Conservation (phyloP, 1,284 basidiomycete genomes). For the Microbotryomycetes sp. region DNA sequence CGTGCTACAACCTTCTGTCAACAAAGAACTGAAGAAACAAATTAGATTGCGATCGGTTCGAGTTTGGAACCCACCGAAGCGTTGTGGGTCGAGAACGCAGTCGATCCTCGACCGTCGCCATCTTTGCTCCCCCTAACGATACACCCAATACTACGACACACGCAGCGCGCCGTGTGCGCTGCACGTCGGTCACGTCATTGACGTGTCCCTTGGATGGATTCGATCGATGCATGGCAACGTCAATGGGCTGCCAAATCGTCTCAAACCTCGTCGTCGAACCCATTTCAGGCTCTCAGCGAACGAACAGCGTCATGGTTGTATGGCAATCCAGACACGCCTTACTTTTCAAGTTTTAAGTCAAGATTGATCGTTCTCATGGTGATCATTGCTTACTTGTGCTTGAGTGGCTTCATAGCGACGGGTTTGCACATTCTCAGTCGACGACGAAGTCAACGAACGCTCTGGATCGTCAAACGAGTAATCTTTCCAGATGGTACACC, state of each 20-base stretch:
- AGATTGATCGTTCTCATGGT: neutral
- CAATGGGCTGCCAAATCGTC: neutral
- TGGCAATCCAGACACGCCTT: neutral
- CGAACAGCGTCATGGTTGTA: neutral
- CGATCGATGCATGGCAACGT: neutral
- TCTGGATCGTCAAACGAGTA: neutral
- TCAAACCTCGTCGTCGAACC: neutral
- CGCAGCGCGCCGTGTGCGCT: too few species aligned
- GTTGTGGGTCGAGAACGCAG: too few species aligned
- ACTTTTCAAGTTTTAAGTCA: neutral
- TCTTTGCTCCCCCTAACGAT: too few species aligned
- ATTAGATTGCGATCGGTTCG: too few species aligned
- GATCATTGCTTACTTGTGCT: neutral
- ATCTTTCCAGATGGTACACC: neutral
- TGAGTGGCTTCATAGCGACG: neutral
- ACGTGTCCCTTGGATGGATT: too few species aligned
- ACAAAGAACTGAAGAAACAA: too few species aligned
- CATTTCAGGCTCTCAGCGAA: neutral
- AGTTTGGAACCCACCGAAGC: too few species aligned
- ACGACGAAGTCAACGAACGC: neutral
- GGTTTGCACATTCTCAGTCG: neutral
- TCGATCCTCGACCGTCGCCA: too few species aligned
- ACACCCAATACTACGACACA: too few species aligned
- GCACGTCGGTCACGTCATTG: too few species aligned
- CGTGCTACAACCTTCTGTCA: too few species aligned